These are phyloP conservation scores for Paracamarosporium sp. DNA, from an alignment of 2,329 filamentous ascomycete species.

Conservation along the genomic window DNA sequence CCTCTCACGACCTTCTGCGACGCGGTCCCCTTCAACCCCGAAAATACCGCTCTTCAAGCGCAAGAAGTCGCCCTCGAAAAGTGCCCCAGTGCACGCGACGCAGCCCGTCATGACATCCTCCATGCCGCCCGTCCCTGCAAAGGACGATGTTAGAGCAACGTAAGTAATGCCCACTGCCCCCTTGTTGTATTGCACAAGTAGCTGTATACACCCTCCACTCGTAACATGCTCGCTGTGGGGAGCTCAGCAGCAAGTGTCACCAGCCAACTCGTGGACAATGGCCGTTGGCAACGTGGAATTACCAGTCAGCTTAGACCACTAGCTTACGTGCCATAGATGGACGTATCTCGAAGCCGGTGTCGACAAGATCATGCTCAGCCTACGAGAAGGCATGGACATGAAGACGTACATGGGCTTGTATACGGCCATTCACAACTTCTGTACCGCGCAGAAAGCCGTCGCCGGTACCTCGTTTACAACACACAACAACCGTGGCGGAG, in stretches of 20 bases:
- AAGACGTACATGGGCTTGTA: constrained; percentile 97
- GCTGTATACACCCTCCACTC: not conserved
- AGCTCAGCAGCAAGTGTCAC: not conserved
- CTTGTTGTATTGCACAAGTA: not conserved
- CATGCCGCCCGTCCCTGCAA: constrained; percentile 57
- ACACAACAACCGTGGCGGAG: constrained; percentile 77
- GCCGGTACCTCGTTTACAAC: constrained; percentile 58
- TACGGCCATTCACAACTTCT: constrained; percentile 98
- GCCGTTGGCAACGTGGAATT: not conserved
- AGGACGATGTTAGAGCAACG: constrained; percentile 68
- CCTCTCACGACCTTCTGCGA: constrained; percentile 8
- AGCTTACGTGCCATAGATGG: constrained; percentile 69
- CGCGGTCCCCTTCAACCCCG: constrained; percentile 11
- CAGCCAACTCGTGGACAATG: not conserved
- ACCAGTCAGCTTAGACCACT: not conserved
- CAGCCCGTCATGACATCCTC: constrained; percentile 36
- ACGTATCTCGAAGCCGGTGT: constrained; percentile 86
- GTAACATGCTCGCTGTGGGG: not conserved
- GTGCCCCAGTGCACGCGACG: constrained; percentile 43
- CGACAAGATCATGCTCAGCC: constrained; percentile 89
- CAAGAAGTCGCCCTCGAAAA: constrained; percentile 42
- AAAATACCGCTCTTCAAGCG: constrained; percentile 37
- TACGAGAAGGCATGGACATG: constrained; percentile 93
- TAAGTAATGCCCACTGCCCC: constrained; percentile 48
- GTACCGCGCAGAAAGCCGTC: constrained; percentile 94